A percentile compares a stretch with the other conserved stretches of the same genome.
Conservation (phyloP, 495 filamentous ascomycete species). For the Monascus purpureus region DNA sequence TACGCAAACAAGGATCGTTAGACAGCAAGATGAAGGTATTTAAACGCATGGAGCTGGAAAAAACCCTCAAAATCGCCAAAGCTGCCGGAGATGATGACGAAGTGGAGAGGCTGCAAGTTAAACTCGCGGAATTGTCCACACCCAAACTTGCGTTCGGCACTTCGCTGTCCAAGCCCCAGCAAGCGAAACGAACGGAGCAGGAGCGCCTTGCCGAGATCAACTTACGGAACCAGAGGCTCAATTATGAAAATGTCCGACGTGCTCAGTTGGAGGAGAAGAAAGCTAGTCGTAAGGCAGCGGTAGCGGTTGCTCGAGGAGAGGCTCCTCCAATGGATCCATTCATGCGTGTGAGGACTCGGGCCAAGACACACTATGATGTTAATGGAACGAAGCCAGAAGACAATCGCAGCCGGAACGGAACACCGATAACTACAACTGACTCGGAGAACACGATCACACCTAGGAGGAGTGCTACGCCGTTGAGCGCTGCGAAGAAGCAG, state of each 20-base stretch:
- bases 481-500: conserved; percentile 36
- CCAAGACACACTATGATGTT: conserved; percentile 48
- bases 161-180: conserved; percentile 31
- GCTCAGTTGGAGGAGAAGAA: conserved; percentile 70
- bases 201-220: conserved; percentile 68
- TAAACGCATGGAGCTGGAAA: conserved; percentile 47
- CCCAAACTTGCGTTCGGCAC: conserved; percentile 59
- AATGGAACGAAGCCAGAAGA: conserved; percentile 21
- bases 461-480: conserved; percentile 24
- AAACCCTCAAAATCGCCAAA: conserved; percentile 50
- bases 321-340: conserved; percentile 35
- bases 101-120: conserved; percentile 44
- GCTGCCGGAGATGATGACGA: conserved; percentile 45
- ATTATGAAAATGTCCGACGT: conserved; percentile 67
- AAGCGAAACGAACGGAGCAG: conserved; percentile 41
- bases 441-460: conserved; percentile 15
- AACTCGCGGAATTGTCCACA: conserved; percentile 52
- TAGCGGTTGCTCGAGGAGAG: conserved; percentile 41
- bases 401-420: conserved; percentile 31
- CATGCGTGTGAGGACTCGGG: conserved; percentile 45
- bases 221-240: conserved; percentile 60
- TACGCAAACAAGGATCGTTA: conserved; percentile 50
- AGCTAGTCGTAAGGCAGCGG: conserved; percentile 42
- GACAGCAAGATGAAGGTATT: conserved; percentile 45
- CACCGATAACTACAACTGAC: conserved; percentile 24